These are phyloP conservation scores for Westerdykella ornata DNA, from an alignment of 2,329 filamentous ascomycete species.

Conservation along the genomic window DNA sequence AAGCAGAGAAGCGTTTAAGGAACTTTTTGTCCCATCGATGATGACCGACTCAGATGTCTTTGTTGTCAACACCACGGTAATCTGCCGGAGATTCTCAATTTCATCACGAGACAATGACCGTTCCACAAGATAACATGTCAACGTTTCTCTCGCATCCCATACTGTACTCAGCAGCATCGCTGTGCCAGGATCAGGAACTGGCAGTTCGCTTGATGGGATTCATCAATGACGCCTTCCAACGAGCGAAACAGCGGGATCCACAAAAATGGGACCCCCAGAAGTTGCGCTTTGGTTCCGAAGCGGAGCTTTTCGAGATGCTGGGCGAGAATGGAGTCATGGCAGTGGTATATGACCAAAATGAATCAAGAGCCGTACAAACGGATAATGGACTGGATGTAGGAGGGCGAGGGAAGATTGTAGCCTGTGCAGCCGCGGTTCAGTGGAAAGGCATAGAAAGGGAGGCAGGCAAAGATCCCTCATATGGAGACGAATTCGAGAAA, in stretches of 20 bases:
- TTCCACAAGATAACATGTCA: no score
- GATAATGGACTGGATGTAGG: neutral
- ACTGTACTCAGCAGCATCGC: no score
- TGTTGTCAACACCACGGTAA: no score
- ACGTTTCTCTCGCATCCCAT: no score
- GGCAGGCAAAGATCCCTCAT: neutral
- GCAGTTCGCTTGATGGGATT: slow-evolving; percentile 1
- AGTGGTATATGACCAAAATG: slow-evolving; percentile 12
- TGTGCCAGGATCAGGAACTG: no score
- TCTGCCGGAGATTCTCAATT: no score
- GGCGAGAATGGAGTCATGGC: slow-evolving; percentile 9
- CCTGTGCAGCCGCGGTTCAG: slow-evolving; percentile 17
- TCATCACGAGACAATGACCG: no score
- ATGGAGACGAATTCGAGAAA: slow-evolving; percentile 9
- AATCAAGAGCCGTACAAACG: neutral
- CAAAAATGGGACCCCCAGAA: slow-evolving; percentile 12
- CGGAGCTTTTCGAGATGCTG: slow-evolving; percentile 13
- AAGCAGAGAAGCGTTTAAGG: no score
- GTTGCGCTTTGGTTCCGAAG: slow-evolving; percentile 11
- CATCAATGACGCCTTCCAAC: slow-evolving; percentile 18
- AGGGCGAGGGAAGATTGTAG: slow-evolving; percentile 12
- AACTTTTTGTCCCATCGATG: no score
- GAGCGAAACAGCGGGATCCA: slow-evolving; percentile 8
- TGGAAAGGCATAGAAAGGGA: slow-evolving; percentile 12
- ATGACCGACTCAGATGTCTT: no score